Base-by-base conservation (phyloP, 2,329 filamentous ascomycete species). In the Blumeriella jaapii region DNA sequence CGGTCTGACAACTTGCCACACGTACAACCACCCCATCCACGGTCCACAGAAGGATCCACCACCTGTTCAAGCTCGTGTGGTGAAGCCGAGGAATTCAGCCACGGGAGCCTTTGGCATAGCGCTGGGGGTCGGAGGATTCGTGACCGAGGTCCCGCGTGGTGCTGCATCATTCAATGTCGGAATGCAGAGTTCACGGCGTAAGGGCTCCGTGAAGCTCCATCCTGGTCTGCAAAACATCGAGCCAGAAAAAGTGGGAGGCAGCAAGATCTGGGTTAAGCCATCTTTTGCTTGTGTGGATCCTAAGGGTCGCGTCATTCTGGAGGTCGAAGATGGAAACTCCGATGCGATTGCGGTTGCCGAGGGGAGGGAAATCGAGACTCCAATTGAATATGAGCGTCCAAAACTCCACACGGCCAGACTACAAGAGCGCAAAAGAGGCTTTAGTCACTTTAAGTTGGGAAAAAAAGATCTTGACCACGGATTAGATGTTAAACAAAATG, bases 21-120 rank as follows among this genome's bases (percentile, higher is more conserved):
- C 73, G 28, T 59, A 65, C 46, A 79, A 78, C 49, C 72, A 78
- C 50, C 70, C 74, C 2, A 52, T 67, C 18, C 68, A 69, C 46
- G 76, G 76, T 3, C 75, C 76, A 7, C 74, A 76, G 48, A 56
- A 56, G 2, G 49, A 59, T 17, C 60, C 60, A 15, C 50, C 63
- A 4, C 74, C 74, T 0, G 61, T 78, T 3, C 55, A 69, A 40
- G 69, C 72, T 4, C 71, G 76, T 42, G 63, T 78, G 13, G 52
- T 81, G 36, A 58, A 63, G 31, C 63, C 67, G 4, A 63, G 59
- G 52, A 53, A 51, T 29, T 51, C 54, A 23, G 52, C 53, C 27
- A 55, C 53, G 38, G 48, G 48, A 5, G 36, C 20, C 27, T 40
- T 40, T 30, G 26, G 12, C 4, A 34, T 48, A n/a, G 34, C 38